A percentile compares a stretch with the other conserved stretches of the same genome.
Conservation (phyloP, 371 early-diverging fungal species). For the Rhizomucor miehei region DNA sequence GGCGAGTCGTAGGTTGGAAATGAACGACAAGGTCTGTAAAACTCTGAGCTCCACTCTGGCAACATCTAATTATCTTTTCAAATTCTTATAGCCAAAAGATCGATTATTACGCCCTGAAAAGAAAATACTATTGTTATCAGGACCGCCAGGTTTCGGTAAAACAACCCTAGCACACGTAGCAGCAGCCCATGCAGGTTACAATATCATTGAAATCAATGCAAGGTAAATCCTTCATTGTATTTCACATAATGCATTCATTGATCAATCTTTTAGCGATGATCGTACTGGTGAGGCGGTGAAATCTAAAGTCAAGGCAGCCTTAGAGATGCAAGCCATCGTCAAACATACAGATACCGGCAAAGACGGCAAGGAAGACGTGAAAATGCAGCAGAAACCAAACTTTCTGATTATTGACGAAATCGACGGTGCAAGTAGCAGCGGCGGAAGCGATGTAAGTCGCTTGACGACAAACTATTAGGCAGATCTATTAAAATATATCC, state of each 20-base stretch:
- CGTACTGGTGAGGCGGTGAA: constrained; percentile 79
- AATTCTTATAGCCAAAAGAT: constrained; percentile 36
- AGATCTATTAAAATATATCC: not conserved
- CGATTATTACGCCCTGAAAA: constrained; percentile 60
- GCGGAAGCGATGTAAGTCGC: constrained; percentile 51
- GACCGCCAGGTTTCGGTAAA: constrained; percentile 98
- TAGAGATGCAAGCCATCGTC: constrained; percentile 75
- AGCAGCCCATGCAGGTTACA: constrained; percentile 90
- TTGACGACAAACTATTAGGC: too few species aligned
- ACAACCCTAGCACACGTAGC: constrained; percentile 97
- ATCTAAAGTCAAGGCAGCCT: constrained; percentile 70
- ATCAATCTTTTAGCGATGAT: constrained; percentile 78
- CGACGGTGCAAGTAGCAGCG: constrained; percentile 84
- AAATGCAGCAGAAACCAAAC: constrained; percentile 66
- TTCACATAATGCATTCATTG: not conserved
- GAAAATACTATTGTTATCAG: constrained; percentile 89
- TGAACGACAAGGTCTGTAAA: constrained; percentile 4
- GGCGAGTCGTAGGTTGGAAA: constrained; percentile 8
- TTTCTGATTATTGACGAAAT: constrained; percentile 95
- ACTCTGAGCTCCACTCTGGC: not conserved
- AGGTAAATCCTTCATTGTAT: constrained; percentile 51
- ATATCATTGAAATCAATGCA: constrained; percentile 96
- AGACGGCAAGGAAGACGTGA: constrained; percentile 11
- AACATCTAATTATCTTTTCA: not conserved
- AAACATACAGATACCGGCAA: constrained; percentile 10